Percentiles rank a stretch among this genome's conserved stretches.
Conservation (phyloP, 768 basidiomycete genomes). For the Lactarius sp. region DNA sequence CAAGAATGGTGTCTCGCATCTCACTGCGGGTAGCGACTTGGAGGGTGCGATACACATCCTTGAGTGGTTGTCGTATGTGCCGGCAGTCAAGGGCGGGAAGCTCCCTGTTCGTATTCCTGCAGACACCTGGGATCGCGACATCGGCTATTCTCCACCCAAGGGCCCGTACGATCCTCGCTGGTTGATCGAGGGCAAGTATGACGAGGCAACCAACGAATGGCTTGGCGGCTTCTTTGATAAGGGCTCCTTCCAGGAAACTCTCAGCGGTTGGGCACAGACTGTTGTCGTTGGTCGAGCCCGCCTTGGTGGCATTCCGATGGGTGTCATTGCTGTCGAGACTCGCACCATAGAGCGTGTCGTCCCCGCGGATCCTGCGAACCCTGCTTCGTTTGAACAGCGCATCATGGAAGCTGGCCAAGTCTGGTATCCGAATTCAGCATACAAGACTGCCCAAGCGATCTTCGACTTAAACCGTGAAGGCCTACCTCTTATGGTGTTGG, state of each 20-base stretch:
- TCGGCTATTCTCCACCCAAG: slow-evolving; percentile 87
- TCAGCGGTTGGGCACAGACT: slow-evolving; percentile 99
- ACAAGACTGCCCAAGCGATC: slow-evolving; percentile 99
- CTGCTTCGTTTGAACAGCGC: slow-evolving; percentile 91
- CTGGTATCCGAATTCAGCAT: slow-evolving; percentile 99
- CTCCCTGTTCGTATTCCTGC: slow-evolving; percentile 71
- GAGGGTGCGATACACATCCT: slow-evolving; percentile 93
- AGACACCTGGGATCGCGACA: slow-evolving; percentile 90
- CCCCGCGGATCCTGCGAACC: slow-evolving; percentile 97
- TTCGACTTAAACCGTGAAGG: slow-evolving; percentile 98
- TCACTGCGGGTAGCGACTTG: slow-evolving; percentile 91
- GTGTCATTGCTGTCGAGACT: slow-evolving; percentile 97
- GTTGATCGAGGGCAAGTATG: slow-evolving; percentile 93
- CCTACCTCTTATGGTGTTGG: slow-evolving; percentile 95
- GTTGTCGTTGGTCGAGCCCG: slow-evolving; percentile 96
- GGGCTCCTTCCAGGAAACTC: slow-evolving; percentile 96
- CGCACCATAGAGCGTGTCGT: slow-evolving; percentile 95
- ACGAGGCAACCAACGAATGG: slow-evolving; percentile 75
- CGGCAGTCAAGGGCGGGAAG: slow-evolving; percentile 71
- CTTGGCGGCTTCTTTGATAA: slow-evolving; percentile 94
- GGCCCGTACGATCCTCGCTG: slow-evolving; percentile 95
- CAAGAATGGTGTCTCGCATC: slow-evolving; percentile 98
- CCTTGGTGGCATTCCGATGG: slow-evolving; percentile 93
- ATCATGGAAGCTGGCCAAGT: slow-evolving; percentile 99
- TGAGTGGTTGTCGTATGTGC: slow-evolving; percentile 92